A percentile compares a stretch with the other conserved stretches of the same genome.
These are phyloP conservation scores for Rhodotorula sp. DNA, from an alignment of 1,284 basidiomycete genomes.

Conservation along the genomic window DNA sequence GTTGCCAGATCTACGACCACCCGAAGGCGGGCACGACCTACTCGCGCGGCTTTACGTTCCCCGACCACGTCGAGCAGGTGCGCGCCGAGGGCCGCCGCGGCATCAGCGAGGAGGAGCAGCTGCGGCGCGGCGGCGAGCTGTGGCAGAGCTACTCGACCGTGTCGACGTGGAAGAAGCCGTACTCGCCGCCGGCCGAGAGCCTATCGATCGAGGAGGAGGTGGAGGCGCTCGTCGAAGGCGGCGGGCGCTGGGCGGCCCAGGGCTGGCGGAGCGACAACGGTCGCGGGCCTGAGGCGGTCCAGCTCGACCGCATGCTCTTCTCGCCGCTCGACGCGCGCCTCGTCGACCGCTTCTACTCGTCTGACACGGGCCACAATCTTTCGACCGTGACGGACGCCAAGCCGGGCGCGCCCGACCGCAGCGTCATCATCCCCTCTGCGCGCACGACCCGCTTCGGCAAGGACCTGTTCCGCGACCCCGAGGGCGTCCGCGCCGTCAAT, in stretches of 20 bases:
- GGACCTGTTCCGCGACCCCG: conserved; percentile 41
- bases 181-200: conserved; percentile 68
- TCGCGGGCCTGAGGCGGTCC: conserved; percentile 53
- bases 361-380: background rate
- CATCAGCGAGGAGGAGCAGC: conserved; percentile 48
- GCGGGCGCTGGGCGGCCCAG: conserved; percentile 59
- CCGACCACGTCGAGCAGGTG: conserved; percentile 76
- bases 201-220: conserved; percentile 72
- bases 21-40: conserved; percentile 87
- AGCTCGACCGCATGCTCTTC: conserved; percentile 49
- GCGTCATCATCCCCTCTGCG: conserved; percentile 23
- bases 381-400: conserved; percentile 17
- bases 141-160: conserved; percentile 69
- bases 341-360: conserved; percentile 1
- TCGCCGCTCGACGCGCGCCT: conserved; percentile 47
- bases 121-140: conserved; percentile 44
- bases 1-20: conserved; percentile 98
- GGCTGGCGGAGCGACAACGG: conserved; percentile 42
- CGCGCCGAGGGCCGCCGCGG: conserved; percentile 53
- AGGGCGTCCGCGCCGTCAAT: conserved; percentile 29
- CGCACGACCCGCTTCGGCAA: conserved; percentile 41
- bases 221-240: conserved; percentile 89
- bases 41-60: conserved; percentile 95
- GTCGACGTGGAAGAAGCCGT: conserved; percentile 77
- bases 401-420: conserved; percentile 35